Evolutionary conservation across 78 protist genomes (phyloP).

Genomic region (Dictyostelium citrinum): DNA sequence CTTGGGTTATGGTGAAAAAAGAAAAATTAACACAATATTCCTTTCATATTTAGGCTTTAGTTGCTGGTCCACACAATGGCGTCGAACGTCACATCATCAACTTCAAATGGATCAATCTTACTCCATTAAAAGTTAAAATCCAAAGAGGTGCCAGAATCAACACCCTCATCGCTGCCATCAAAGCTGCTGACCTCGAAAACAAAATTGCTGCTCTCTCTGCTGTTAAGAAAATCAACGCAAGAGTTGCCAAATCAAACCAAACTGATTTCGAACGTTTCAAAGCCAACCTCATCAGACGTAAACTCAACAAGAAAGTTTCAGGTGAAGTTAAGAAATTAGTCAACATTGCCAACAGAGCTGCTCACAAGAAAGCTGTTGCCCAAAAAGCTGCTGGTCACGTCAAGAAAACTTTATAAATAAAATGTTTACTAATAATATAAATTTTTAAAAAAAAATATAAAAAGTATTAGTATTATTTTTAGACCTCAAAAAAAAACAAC

Average conservation of each 20-base stretch:
- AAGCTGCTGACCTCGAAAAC: slow-evolving; percentile 46
- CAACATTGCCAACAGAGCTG: slow-evolving; percentile 62
- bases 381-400: slow-evolving; percentile 27
- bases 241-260: slow-evolving; percentile 3
- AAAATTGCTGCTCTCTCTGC: slow-evolving; percentile 26
- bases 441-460: background rate
- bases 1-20: too few species aligned
- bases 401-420: slow-evolving; percentile 29
- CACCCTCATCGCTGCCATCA: slow-evolving; percentile 61
- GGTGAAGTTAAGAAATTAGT: slow-evolving; percentile 45
- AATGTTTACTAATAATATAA: background rate
- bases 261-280: slow-evolving; percentile 75
- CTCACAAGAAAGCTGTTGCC: slow-evolving; percentile 40
- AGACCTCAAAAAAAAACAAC: background rate
- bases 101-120: slow-evolving; percentile 62
- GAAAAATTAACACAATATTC: too few species aligned
- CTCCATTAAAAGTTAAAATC: slow-evolving; percentile 39
- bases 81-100: slow-evolving; percentile 69
- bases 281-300: background rate
- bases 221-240: slow-evolving; percentile 32
- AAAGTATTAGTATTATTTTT: background rate
- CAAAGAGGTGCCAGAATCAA: slow-evolving; percentile 67
- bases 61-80: slow-evolving; percentile 73
- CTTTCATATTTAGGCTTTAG: slow-evolving; percentile 60
- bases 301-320: slow-evolving; percentile 44